Percentiles rank a stretch among this genome's conserved stretches.
Evolutionary conservation across 495 filamentous ascomycete species (phyloP).

Genomic region (Tirmania nivea): DNA sequence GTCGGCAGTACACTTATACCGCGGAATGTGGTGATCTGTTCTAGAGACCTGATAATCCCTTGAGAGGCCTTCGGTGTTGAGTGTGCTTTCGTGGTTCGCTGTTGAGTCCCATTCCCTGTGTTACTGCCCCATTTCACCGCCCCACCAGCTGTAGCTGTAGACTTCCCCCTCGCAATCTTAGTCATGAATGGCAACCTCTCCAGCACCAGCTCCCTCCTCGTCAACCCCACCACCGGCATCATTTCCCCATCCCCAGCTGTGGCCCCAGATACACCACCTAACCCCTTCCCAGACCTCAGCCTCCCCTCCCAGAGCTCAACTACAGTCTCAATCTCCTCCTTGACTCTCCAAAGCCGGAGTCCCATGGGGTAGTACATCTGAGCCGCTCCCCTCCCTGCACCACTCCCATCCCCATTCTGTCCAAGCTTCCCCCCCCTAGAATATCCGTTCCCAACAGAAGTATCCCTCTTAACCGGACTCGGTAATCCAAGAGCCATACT

Average conservation of each 20-base stretch:
- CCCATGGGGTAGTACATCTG: slow-evolving; percentile 78
- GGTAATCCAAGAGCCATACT: slow-evolving; percentile 69
- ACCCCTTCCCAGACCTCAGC: background rate
- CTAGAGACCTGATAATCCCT: slow-evolving; percentile 23
- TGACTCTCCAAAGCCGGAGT: slow-evolving; percentile 50
- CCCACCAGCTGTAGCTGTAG: no score
- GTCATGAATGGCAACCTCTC: slow-evolving; percentile 71
- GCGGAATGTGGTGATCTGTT: slow-evolving; percentile 45
- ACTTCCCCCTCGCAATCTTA: slow-evolving; percentile 28
- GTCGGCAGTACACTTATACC: no score
- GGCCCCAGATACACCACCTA: background rate
- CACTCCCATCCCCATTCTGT: slow-evolving; percentile 16
- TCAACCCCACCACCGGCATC: slow-evolving; percentile 2
- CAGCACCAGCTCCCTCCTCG: slow-evolving; percentile 41
- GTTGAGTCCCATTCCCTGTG: no score
- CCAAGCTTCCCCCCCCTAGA: slow-evolving; percentile 8
- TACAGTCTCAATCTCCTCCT: slow-evolving; percentile 53
- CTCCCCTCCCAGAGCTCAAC: slow-evolving; percentile 44
- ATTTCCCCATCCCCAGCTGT: slow-evolving; percentile 17
- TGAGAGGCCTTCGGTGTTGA: no score
- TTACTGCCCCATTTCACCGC: no score
- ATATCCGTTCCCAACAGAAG: background rate
- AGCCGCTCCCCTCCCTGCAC: slow-evolving; percentile 9
- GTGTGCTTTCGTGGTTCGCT: no score
- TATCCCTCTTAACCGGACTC: slow-evolving; percentile 48